phyloP scores from a whole-genome alignment of 495 filamentous ascomycete genomes.

The Penicillium turbatum region DNA sequence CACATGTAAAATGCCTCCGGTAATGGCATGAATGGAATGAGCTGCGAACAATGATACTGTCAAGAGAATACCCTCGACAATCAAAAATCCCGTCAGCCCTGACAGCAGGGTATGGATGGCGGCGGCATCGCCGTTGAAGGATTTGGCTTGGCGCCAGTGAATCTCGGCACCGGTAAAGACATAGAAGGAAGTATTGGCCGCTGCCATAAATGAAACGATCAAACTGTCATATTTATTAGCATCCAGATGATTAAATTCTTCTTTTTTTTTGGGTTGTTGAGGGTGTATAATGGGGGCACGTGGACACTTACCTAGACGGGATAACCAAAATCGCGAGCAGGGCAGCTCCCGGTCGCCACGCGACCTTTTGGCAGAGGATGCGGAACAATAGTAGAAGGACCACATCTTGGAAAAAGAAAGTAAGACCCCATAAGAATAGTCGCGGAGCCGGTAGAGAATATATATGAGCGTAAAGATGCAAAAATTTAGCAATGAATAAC shows the following conservation, averaged over 20 bases:
- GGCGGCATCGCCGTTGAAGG: slow-evolving; percentile 34
- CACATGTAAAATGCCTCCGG: slow-evolving; percentile 30
- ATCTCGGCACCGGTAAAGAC: slow-evolving; percentile 39
- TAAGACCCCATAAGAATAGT: slow-evolving; percentile 33
- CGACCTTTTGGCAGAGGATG: slow-evolving; percentile 24
- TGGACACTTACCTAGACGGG: slow-evolving; percentile 33
- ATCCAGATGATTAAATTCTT: not conserved
- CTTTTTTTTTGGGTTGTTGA: not conserved
- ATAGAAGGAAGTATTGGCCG: slow-evolving; percentile 38
- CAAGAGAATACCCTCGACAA: slow-evolving; percentile 30
- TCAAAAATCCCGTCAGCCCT: slow-evolving; percentile 36
- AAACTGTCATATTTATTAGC: slow-evolving; percentile 20
- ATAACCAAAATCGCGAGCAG: slow-evolving; percentile 21
- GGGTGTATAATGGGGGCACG: slow-evolving; percentile 2
- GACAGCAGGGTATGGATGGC: slow-evolving; percentile 35
- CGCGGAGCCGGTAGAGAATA: slow-evolving; percentile 30
- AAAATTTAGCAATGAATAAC: slow-evolving; percentile 31
- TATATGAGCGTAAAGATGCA: slow-evolving; percentile 38
- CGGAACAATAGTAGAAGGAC: slow-evolving; percentile 30
- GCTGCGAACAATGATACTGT: slow-evolving; percentile 26
- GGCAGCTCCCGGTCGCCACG: slow-evolving; percentile 22
- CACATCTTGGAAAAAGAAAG: slow-evolving; percentile 42
- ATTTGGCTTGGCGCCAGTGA: slow-evolving; percentile 38
- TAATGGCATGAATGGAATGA: slow-evolving; percentile 19
- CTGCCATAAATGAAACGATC: slow-evolving; percentile 34